Evolutionary conservation across 1,284 basidiomycete genomes (phyloP).

Genomic region (Leccinum angustisporum): DNA sequence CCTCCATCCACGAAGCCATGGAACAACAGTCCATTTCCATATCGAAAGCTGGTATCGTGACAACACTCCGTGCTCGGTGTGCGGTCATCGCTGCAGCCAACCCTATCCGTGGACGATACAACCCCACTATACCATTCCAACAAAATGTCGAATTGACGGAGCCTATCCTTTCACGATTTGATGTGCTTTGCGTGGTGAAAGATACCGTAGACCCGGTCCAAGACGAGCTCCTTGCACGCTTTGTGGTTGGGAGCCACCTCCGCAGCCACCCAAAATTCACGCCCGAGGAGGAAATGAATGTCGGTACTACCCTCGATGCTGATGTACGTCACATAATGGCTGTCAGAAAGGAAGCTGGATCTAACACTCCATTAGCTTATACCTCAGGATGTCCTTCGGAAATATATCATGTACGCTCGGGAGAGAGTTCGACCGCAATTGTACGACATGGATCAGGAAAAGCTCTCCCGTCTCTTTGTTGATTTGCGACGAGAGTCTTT

Average conservation of each 20-base stretch:
- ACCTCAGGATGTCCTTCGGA: conserved; percentile 94
- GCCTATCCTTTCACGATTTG: conserved; percentile 98
- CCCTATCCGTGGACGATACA: conserved; percentile 93
- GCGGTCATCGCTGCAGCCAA: conserved; percentile 98
- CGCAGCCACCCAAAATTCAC: conserved; percentile 94
- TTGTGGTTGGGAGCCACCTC: conserved; percentile 95
- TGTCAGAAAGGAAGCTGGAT: neutral
- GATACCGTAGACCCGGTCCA: conserved; percentile 96
- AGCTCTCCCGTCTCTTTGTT: conserved; percentile 92
- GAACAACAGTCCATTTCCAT: conserved; percentile 99
- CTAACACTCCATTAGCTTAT: conserved; percentile 67
- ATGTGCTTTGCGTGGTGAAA: conserved; percentile 97
- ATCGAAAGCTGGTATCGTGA: conserved; percentile 98
- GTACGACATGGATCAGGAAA: conserved; percentile 94
- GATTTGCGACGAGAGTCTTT: conserved; percentile 95
- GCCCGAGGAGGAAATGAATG: conserved; percentile 84
- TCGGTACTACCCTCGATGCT: conserved; percentile 85
- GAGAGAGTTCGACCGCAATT: conserved; percentile 92
- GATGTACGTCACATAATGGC: conserved; percentile 62
- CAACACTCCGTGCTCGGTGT: conserved; percentile 94
- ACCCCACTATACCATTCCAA: conserved; percentile 96
- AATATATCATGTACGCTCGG: conserved; percentile 99
- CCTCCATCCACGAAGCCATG: conserved; percentile 99
- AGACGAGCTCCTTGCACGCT: conserved; percentile 95
- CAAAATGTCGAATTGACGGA: conserved; percentile 99